Percentiles rank a stretch among this genome's conserved stretches.
Conservation (phyloP, 331 rosid species). For the Rosa hybrid region DNA sequence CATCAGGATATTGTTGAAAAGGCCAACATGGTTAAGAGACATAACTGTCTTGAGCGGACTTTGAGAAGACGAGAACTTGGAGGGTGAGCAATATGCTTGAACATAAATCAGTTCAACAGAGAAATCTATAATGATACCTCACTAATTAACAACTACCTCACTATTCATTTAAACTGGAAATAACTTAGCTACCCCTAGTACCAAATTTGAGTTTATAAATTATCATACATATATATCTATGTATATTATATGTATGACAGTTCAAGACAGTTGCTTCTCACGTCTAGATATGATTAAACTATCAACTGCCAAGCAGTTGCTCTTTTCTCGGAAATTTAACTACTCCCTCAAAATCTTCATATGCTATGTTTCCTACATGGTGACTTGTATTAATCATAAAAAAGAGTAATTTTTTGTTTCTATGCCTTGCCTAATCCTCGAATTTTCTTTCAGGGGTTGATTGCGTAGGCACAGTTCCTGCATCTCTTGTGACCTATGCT, state of each 20-base stretch:
- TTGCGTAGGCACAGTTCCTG: constrained; percentile 83
- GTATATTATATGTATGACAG: background rate
- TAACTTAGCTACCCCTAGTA: background rate
- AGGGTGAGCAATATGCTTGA: background rate
- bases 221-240: too few species aligned
- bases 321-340: background rate
- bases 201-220: background rate
- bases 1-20: background rate
- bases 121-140: background rate
- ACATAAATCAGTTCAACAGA: background rate
- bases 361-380: background rate
- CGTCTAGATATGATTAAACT: too few species aligned
- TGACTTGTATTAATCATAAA: background rate
- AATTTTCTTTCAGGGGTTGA: constrained; percentile 80
- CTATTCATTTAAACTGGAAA: background rate
- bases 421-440: constrained; percentile 17
- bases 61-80: background rate
- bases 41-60: background rate
- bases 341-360: background rate
- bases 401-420: constrained; percentile 18
- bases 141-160: background rate
- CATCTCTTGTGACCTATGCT: constrained; percentile 89
- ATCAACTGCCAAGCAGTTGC: too few species aligned
- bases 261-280: background rate
- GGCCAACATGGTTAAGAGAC: background rate